A percentile compares a stretch with the other conserved stretches of the same genome.
phyloP scores from a whole-genome alignment of 2,329 filamentous ascomycete genomes.

The Zasmidium cellare region DNA sequence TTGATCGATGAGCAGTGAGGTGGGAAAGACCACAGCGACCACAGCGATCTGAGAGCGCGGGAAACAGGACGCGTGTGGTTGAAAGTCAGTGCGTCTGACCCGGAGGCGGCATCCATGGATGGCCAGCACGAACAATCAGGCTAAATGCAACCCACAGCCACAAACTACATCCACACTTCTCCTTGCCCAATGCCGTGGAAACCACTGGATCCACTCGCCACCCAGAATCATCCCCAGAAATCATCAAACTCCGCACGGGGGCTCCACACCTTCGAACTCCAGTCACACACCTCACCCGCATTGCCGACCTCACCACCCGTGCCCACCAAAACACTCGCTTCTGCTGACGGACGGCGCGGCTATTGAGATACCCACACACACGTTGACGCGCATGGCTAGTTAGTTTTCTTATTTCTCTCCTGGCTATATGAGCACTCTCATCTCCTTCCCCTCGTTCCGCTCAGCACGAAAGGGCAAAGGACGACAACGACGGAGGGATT shows the following conservation, averaged over 20 bases:
- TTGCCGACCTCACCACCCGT: not conserved
- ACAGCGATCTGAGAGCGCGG: no score
- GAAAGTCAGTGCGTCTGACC: no score
- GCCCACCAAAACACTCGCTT: not conserved
- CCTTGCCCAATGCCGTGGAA: not conserved
- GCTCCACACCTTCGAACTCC: not conserved
- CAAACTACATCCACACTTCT: not conserved
- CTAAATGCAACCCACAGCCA: not conserved
- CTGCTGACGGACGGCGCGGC: not conserved
- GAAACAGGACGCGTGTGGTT: no score
- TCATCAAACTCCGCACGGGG: not conserved
- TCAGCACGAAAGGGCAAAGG: conserved; percentile 3
- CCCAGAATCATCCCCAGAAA: not conserved
- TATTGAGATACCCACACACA: not conserved
- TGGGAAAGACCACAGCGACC: not conserved
- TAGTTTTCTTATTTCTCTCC: no score
- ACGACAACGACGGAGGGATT: not conserved
- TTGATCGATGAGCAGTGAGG: not conserved
- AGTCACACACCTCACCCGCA: not conserved
- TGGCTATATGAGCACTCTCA: conserved; percentile 8
- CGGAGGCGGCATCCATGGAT: no score
- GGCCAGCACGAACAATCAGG: not conserved
- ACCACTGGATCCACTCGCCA: not conserved
- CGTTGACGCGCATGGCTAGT: no score
- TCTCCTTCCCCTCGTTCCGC: not conserved